Evolutionary conservation across 2,329 filamentous ascomycete genomes (phyloP).

Genomic region (Xylaria sp.): DNA sequence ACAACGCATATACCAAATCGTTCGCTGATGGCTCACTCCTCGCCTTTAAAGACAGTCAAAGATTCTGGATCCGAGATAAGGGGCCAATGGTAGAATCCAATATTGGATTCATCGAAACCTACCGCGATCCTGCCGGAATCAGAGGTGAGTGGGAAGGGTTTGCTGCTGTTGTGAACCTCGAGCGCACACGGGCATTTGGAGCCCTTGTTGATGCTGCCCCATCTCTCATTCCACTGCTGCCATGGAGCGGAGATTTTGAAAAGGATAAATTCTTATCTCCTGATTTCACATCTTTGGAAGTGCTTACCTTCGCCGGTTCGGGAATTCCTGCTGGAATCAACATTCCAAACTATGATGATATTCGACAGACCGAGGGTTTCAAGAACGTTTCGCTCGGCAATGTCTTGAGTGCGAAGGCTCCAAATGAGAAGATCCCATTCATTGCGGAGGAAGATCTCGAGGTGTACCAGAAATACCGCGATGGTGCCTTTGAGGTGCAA

Average conservation of each 20-base stretch:
- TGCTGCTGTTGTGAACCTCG: conserved; percentile 78
- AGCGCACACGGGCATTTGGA: conserved; percentile 82
- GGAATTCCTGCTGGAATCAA: conserved; percentile 66
- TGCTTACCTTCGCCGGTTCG: conserved; percentile 70
- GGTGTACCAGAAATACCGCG: conserved; percentile 75
- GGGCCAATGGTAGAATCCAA: conserved; percentile 75
- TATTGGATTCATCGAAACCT: conserved; percentile 81
- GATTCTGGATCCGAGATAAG: conserved; percentile 78
- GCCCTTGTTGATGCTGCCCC: conserved; percentile 78
- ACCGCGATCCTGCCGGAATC: conserved; percentile 74
- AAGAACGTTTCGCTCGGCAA: conserved; percentile 94
- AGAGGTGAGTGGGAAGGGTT: conserved; percentile 84
- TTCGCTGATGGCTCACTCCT: conserved; percentile 70
- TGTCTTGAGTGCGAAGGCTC: conserved; percentile 82
- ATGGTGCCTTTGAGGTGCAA: conserved; percentile 88
- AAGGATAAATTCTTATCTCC: conserved; percentile 94
- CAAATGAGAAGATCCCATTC: conserved; percentile 88
- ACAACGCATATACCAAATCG: conserved; percentile 62
- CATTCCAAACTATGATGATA: conserved; percentile 39
- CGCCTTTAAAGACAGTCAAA: conserved; percentile 74
- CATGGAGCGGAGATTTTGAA: conserved; percentile 85
- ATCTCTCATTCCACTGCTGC: conserved; percentile 78
- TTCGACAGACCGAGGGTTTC: conserved; percentile 78
- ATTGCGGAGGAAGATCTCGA: conserved; percentile 72
- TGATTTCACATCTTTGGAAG: conserved; percentile 92